Base-by-base conservation (phyloP, 2,329 filamentous ascomycete species). In the Pseudocercospora pini-densiflorae region DNA sequence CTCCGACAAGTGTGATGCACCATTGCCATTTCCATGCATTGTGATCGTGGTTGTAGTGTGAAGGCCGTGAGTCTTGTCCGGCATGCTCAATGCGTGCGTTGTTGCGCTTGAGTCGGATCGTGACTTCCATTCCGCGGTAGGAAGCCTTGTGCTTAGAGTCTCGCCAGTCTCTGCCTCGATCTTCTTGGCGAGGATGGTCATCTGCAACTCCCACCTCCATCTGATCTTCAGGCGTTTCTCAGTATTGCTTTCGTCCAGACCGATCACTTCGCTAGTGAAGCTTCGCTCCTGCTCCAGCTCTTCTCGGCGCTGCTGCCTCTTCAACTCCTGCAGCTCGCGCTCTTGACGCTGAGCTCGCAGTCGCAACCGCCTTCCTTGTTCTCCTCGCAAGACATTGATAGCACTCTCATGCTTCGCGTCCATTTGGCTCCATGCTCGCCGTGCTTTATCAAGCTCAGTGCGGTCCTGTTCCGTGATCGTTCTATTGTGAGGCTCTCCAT, bases 331-430 rank as follows among this genome's bases (percentile, higher is more conserved):
- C 1, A 81, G 61, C 61, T 82, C 81, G n/a, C 73, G 70, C 23
- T 80, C 75, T 63, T 83, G 81, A 59, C 79, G 76, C 58, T 78
- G 74, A 5, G 75, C 60, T 21, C 78, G 77, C 7, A 73, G 66
- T 57, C 77, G 77, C 53, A 78, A 72, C 7, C 80, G 76, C 33
- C 80, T 73, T 49, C 78, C 77, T 71, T 84, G 82, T 65, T 80
- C 78, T 23, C 80, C 81, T 10, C 82, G 75, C 7, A 84, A 69
- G 6, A 84, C 81, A 55, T 82, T 83, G 70, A 83, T 83, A 12
- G 80, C 81, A 59, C 77, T 80, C 21, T 77, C 76, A 57, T 84
- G 82, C 69, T 79, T 80, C 9, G 71, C 73, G 6, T 79, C 78
- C 59, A 84, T 77, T 27, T 77, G 76, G 31, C 80, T 75, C 45